phyloP scores from a whole-genome alignment of 2,329 filamentous ascomycete species.

The Tolypocladium paradoxum region DNA sequence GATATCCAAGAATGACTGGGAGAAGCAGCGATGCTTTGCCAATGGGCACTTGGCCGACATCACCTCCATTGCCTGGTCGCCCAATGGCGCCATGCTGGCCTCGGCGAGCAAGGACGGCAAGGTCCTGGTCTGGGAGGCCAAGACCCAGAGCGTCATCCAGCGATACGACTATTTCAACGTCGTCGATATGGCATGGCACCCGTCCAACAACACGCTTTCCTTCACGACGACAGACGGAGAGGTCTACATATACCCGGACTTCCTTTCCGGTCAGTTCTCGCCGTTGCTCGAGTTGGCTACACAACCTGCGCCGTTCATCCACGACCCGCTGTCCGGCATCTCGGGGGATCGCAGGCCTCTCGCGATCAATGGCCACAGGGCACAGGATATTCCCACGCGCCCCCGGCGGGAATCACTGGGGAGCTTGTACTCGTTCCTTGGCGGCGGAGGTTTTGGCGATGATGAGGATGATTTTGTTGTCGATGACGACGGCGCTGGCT shows the following conservation, averaged over 20 bases:
- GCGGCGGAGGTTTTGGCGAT: conserved; percentile 41
- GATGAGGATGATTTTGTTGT: conserved; percentile 74
- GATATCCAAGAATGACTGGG: conserved; percentile 82
- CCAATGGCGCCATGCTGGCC: conserved; percentile 81
- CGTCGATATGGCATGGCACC: conserved; percentile 83
- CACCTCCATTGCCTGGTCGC: conserved; percentile 83
- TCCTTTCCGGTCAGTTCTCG: conserved; percentile 48
- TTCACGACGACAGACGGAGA: conserved; percentile 92
- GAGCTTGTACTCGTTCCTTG: conserved; percentile 75
- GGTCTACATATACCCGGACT: conserved; percentile 76
- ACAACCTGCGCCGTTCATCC: conserved; percentile 77
- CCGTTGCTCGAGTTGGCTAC: conserved; percentile 43
- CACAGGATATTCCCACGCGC: conserved; percentile 33
- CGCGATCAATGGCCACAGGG: conserved; percentile 39
- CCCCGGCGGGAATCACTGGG: conserved; percentile 56
- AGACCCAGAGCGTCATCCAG: conserved; percentile 71
- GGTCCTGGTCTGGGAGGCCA: conserved; percentile 78
- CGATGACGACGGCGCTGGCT: conserved; percentile 91
- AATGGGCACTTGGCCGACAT: conserved; percentile 76
- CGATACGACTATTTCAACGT: conserved; percentile 74
- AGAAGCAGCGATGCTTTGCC: conserved; percentile 68
- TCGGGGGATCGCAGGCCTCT: conserved; percentile 52
- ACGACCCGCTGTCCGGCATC: conserved; percentile 63
- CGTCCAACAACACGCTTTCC: conserved; percentile 74
- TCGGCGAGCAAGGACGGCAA: conserved; percentile 58